Evolutionary conservation across 768 basidiomycete species (phyloP), one percentile per base, ranked within the genome.

Genomic region (Cytidiella melzeri): DNA sequence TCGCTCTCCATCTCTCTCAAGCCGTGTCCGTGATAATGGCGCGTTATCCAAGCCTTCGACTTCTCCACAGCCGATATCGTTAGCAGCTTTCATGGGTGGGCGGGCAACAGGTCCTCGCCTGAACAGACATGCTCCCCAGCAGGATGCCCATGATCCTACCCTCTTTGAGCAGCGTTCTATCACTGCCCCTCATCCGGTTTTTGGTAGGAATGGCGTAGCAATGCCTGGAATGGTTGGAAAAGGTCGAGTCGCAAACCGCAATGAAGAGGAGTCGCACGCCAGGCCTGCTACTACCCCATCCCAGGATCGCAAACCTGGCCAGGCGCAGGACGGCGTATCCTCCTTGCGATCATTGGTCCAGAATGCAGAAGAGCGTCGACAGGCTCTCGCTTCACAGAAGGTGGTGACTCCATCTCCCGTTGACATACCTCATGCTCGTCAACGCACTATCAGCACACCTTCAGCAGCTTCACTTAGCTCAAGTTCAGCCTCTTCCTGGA

Each of bases 31-130:
- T 11, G 26, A 5, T 34, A 26, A 43, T 42, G 30, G 30, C 18
- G 15, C 18, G 25, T 5, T 42, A 26, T 54, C 18, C 30, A 34
- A 12, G 47, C 21, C 20, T 47, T 21, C 45, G 41, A 7, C 28
- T 51, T 25, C 30, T 43, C 19, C 45, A 24, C 18, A 23, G 37
- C 70, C 80, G 10, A 80, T 85, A 7, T 92, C 89, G 2, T 74
- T 91, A 23, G 88, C 89, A 0, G 76, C 83, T 2, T 88, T 91
- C 62, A 91, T 91, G 56, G 89, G 89, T 30, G 87, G 89, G 5
- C 77, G 73, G 23, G 87, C 83, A 12, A 75, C 79, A 38, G 89
- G 87, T 20, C 87, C 87, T 3, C 74, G 83, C 30, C 73, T 92
- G 38, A 89, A 77, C 54, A 78, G 73, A 50, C 87, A 81, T 57